Evolutionary conservation across 2,329 filamentous ascomycete species (phyloP).

Genomic region (Aspergillus clavatus): DNA sequence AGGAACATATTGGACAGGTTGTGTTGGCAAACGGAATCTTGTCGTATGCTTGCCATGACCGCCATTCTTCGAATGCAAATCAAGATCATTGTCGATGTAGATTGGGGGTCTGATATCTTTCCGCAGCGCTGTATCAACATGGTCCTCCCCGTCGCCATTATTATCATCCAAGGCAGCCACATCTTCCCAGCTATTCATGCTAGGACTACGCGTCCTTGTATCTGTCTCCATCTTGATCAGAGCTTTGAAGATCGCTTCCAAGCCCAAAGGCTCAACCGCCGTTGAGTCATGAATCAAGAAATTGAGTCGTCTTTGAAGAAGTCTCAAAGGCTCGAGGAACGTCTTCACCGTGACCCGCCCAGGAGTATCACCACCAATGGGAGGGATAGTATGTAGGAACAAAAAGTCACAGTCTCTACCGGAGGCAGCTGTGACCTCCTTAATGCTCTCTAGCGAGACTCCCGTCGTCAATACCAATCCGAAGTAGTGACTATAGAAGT

Average conservation of each 20-base stretch:
- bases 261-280: conserved; percentile 61
- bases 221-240: conserved; percentile 70
- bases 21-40: conserved; percentile 76
- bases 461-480: conserved; percentile 81
- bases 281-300: conserved; percentile 77
- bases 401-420: conserved; percentile 91
- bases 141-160: conserved; percentile 36
- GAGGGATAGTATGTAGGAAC: conserved; percentile 71
- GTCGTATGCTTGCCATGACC: conserved; percentile 46
- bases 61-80: conserved; percentile 39
- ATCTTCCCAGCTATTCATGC: conserved; percentile 88
- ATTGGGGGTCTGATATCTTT: conserved; percentile 55
- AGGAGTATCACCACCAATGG: conserved; percentile 58
- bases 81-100: conserved; percentile 59
- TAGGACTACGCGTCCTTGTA: conserved; percentile 59
- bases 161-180: conserved; percentile 61
- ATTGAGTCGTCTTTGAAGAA: conserved; percentile 80
- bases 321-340: conserved; percentile 79
- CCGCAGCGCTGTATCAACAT: conserved; percentile 31
- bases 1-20: conserved; percentile 78
- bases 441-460: conserved; percentile 69
- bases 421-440: conserved; percentile 82
- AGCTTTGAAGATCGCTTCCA: conserved; percentile 66
- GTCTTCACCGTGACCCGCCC: conserved; percentile 82
- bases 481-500: conserved; percentile 94